phyloP scores from a whole-genome alignment of 176 grass and related monocot genomes.

The Oryza longistaminata region DNA sequence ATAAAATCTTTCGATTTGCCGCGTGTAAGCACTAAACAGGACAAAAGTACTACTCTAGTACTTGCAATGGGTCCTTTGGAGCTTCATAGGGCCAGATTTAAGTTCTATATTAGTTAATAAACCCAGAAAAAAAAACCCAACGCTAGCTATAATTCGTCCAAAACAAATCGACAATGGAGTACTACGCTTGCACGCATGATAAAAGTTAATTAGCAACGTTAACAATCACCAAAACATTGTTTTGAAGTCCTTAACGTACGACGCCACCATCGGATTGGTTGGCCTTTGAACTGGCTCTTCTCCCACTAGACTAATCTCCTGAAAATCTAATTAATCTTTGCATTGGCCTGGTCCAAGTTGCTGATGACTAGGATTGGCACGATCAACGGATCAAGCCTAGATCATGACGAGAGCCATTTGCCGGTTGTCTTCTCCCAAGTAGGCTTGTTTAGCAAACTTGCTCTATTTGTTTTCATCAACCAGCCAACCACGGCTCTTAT shows the following conservation, averaged over 20 bases:
- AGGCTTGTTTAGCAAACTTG: conserved; percentile 28
- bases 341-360: not conserved
- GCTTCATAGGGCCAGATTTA: conserved; percentile 5
- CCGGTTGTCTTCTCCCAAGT: conserved; percentile 34
- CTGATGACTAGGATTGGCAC: conserved; percentile 29
- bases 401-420: conserved; percentile 45
- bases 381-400: not conserved
- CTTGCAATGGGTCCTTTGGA: conserved; percentile 30
- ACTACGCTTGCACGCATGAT: conserved; percentile 26
- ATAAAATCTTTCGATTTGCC: not conserved
- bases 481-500: not conserved
- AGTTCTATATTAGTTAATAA: not conserved
- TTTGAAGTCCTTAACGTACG: not conserved
- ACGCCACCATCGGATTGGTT: not conserved
- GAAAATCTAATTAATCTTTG: not conserved
- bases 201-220: not conserved
- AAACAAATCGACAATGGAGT: conserved; percentile 23
- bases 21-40: conserved; percentile 1
- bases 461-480: not conserved
- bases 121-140: not conserved
- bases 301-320: not conserved
- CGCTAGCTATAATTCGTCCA: not conserved
- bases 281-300: not conserved
- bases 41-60: not conserved
- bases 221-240: not conserved